A percentile compares a stretch with the other conserved stretches of the same genome.
Conservation (phyloP, 2,329 filamentous ascomycete genomes). For the Mycosphaerella sp. region DNA sequence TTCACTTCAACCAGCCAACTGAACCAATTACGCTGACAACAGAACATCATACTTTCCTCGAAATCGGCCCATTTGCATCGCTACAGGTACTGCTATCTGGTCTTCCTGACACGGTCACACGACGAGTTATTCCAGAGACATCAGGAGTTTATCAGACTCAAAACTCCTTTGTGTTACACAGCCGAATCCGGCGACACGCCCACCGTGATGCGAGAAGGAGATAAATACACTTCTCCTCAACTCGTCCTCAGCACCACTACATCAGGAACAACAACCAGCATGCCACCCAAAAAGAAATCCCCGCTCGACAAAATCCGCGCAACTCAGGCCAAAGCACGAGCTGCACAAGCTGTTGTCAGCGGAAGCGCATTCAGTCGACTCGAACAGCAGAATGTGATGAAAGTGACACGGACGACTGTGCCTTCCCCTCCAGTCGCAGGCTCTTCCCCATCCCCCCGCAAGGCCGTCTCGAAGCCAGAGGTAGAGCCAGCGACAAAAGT, state of each 20-base stretch:
- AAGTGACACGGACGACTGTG: too few species aligned
- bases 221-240: not conserved
- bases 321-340: not conserved
- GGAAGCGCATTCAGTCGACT: constrained; percentile 1
- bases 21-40: too few species aligned
- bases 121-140: too few species aligned
- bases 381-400: not conserved
- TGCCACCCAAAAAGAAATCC: constrained; percentile 4
- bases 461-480: too few species aligned
- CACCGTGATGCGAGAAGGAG: not conserved
- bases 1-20: too few species aligned
- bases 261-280: constrained; percentile 12
- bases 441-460: too few species aligned
- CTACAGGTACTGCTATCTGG: too few species aligned
- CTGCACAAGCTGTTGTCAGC: not conserved
- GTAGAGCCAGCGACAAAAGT: not conserved
- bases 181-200: not conserved
- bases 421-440: too few species aligned
- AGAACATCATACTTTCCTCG: too few species aligned
- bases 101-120: too few species aligned
- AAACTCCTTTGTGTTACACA: not conserved
- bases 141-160: too few species aligned
- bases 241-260: not conserved
- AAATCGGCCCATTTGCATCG: too few species aligned
- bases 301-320: constrained; percentile 7